Evolutionary conservation across 2,329 filamentous ascomycete species (phyloP), one percentile per base, ranked within the genome.

Genomic region (Hypoxylon sp.): DNA sequence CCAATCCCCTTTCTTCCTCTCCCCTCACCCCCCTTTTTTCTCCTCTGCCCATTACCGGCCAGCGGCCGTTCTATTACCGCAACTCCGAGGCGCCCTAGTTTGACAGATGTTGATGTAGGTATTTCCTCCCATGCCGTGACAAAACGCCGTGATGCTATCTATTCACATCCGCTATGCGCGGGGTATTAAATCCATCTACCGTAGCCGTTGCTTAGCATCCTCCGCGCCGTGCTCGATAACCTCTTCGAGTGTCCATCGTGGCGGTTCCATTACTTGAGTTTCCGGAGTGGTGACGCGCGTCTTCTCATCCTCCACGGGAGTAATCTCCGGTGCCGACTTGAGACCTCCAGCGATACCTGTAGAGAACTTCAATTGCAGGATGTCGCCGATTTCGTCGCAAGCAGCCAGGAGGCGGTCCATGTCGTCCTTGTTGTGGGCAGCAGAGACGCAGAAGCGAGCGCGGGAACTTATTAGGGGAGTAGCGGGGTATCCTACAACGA

Each of bases 381-480:
- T 84, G 65, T 97, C 91, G 55, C 94, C 93, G 54, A 97, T 87
- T 75, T 98, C 91, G 71, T 98, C 92, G 70, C 94, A 98, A 13
- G 95, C 95, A 3, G 86, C 83, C 47, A 99, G 80, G 57, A 99
- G 79, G 45, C 94, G 88, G 75, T 99, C 95, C 69, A 99, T 84
- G 73, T 99, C 95, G 47, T 99, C 95, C 81, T 99, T 99, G 77
- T 96, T 99, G 80, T 99, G 95, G 1, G 95, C 92, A 2, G 95
- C 88, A 2, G 92, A 97, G 49, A 99, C 87, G 73, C 95, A 99
- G 85, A 99, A 97, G 43, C 95, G 90, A 47, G 92, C 95, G 63
- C 95, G 90, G 17, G 94, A 97, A 61, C 91, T 96, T 68, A 98
- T 96, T 41, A 99, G 84, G 1, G 95, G 95, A 2, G 95, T 99